Conservation (phyloP, 31 red algal genomes). For the Bonnemaisonia californica region DNA sequence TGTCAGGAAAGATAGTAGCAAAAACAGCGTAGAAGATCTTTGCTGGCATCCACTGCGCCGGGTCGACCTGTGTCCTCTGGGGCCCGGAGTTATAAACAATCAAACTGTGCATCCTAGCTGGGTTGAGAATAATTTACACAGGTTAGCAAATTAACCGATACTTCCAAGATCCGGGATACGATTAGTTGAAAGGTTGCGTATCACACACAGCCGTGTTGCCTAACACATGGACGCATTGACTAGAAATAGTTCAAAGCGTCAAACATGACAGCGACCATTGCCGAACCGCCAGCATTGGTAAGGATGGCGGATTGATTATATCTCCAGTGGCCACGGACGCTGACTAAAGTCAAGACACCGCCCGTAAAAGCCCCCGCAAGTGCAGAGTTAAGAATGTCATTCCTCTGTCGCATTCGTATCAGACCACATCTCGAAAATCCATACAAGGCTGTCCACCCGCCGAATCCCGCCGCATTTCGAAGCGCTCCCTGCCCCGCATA, state of each 20-base stretch:
- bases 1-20: too few species aligned
- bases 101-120: neutral
- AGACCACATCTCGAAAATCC: slow-evolving; percentile 33
- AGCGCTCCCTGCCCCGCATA: slow-evolving; percentile 35
- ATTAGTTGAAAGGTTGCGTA: too few species aligned
- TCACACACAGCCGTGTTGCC: too few species aligned
- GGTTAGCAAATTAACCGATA: too few species aligned
- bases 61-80: too few species aligned
- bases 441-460: slow-evolving; percentile 44
- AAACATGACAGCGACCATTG: slow-evolving; percentile 55
- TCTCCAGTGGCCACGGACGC: slow-evolving; percentile 49
- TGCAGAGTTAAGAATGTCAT: slow-evolving; percentile 48
- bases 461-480: slow-evolving; percentile 46
- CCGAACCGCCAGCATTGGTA: slow-evolving; percentile 50
- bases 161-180: too few species aligned
- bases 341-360: slow-evolving; percentile 34
- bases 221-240: too few species aligned
- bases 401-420: slow-evolving; percentile 4
- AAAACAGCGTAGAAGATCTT: too few species aligned
- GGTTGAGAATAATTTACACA: too few species aligned
- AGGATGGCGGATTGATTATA: slow-evolving; percentile 28
- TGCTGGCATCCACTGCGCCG: too few species aligned
- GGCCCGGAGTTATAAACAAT: too few species aligned
- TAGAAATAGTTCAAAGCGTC: slow-evolving; percentile 50
- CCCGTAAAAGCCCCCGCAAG: slow-evolving; percentile 49